Base-by-base conservation (phyloP, 2,329 filamentous ascomycete genomes). In the Paracorniculantispora psalliotae region DNA sequence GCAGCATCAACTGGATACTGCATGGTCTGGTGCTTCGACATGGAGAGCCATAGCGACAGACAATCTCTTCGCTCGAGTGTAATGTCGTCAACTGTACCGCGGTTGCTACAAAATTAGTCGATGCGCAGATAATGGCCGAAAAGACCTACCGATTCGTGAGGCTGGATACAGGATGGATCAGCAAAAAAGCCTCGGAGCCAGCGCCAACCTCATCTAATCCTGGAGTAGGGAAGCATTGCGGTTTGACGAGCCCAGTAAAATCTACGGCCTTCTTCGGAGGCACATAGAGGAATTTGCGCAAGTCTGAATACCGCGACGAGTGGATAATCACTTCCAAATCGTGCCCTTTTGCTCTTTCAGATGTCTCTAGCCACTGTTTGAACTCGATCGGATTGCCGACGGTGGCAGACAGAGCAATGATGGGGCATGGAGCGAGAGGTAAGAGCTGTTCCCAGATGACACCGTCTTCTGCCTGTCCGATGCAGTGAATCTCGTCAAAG, bases 401-500 rank as follows among this genome's bases (percentile, higher is more conserved):
- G 0, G 90, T 93, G 1, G 89, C 90, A 1, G 89, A 92, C 1
- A 93, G 79, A 0, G 89, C 89, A 63, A 92, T 88, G 52, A 93
- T 89, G 0, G 88, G 89, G 64, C 88, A 92, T 1, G 88, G 88
- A 0, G 88, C 82, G 61, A 91, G 78, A 1, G 92, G 78, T 1
- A 92, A 74, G 3, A 93, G 77, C 67, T 92, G 89, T 66, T 93
- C 89, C 89, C 88, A 93, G 2, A 92, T 78, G 1, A 91, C 75
- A 55, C 89, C 89, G 63, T 92, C 89, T 7, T 91, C 86, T 0
- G 85, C 81, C 68, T 92, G 85, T 0, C 89, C 88, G 61, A 93
- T 92, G 37, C 84, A 91, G 68, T 93, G 89, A 2, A 92, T 85
- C 72, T 93, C 89, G 67, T 93, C 89, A 60, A 92, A 92, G 53